These are phyloP conservation scores for Ophiostoma tasmaniense DNA, from an alignment of 2,329 filamentous ascomycete genomes.

Conservation along the genomic window DNA sequence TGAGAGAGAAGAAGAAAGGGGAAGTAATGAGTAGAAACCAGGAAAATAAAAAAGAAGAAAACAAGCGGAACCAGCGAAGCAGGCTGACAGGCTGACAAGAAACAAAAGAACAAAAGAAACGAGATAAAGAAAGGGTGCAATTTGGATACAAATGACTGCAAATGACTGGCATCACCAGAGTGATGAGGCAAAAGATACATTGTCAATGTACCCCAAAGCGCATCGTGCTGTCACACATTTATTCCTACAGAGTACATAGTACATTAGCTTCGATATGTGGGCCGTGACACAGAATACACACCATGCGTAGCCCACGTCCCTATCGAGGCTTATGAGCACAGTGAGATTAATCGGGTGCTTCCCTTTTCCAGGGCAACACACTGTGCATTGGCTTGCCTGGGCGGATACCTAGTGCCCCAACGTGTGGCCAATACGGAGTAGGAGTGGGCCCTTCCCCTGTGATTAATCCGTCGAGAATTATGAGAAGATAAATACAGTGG, in stretches of 20 bases:
- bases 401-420: background rate
- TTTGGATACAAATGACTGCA: background rate
- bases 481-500: background rate
- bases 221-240: background rate
- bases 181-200: slow-evolving; percentile 1
- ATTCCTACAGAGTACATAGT: background rate
- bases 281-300: slow-evolving; percentile 6
- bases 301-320: background rate
- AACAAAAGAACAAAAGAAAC: background rate
- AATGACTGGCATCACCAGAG: background rate
- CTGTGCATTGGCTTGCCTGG: background rate
- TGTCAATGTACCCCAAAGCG: background rate
- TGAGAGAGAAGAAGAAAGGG: too few relatives aligned
- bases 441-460: background rate
- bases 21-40: too few relatives aligned
- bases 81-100: background rate
- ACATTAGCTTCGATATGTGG: background rate
- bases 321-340: background rate
- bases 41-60: background rate
- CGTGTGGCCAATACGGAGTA: slow-evolving; percentile 5
- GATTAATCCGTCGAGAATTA: background rate
- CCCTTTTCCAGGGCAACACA: background rate
- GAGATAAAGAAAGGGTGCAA: background rate
- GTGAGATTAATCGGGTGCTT: background rate
- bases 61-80: background rate